Percentiles rank a stretch among this genome's conserved stretches.
Evolutionary conservation across 2,329 filamentous ascomycete genomes (phyloP).

Genomic region (Laburnicola sp.): DNA sequence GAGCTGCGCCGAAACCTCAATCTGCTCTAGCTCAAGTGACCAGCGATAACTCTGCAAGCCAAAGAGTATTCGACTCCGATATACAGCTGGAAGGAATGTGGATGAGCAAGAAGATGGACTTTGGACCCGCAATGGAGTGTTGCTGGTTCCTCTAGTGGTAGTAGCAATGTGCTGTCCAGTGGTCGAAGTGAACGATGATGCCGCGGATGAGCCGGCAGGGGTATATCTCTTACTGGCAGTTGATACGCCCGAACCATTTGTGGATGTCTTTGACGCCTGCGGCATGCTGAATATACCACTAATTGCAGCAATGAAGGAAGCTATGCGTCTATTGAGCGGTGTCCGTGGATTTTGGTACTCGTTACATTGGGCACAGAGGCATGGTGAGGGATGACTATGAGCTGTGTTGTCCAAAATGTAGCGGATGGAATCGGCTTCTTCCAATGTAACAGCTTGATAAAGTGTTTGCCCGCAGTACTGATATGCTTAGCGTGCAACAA

Average conservation of each 20-base stretch:
- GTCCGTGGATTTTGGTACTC: neutral
- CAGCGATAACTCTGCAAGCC: neutral
- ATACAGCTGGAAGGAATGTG: neutral
- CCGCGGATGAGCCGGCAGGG: no score
- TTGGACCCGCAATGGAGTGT: no score
- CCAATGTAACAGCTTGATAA: neutral
- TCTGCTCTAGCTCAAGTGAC: neutral
- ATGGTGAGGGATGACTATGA: neutral
- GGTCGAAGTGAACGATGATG: no score
- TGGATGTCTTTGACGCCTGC: no score
- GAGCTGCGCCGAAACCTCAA: neutral
- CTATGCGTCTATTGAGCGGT: neutral
- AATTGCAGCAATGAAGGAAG: neutral
- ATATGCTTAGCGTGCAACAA: neutral
- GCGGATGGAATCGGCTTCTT: neutral
- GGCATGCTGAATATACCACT: neutral
- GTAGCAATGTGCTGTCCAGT: no score
- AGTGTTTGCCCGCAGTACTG: slow-evolving; percentile 1
- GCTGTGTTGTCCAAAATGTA: neutral
- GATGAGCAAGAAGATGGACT: no score
- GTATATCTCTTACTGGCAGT: no score
- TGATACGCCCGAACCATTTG: no score
- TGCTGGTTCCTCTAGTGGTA: no score
- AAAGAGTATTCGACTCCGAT: neutral
- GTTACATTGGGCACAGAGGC: neutral